These are phyloP conservation scores for Phytophthora multivora DNA, from an alignment of 352 stramenopile species.

Conservation along the genomic window DNA sequence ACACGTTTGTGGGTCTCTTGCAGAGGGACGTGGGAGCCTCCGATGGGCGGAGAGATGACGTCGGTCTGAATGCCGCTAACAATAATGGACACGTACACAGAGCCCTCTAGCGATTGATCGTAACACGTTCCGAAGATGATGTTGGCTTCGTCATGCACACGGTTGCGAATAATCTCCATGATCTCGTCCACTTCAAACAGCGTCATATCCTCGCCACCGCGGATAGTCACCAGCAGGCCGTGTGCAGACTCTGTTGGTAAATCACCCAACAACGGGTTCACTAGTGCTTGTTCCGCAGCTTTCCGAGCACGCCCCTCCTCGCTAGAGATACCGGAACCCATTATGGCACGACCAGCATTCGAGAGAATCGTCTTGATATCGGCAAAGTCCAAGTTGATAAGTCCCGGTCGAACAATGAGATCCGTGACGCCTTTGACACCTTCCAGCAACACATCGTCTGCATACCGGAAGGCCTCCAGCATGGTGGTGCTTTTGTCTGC, in stretches of 20 bases:
- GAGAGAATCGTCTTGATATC: conserved; percentile 96
- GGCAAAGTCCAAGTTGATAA: conserved; percentile 98
- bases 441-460: conserved; percentile 95
- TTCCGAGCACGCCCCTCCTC: conserved; percentile 86
- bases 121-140: conserved; percentile 92
- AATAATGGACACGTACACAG: conserved; percentile 89
- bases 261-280: conserved; percentile 94
- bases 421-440: conserved; percentile 96
- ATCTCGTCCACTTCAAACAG: conserved; percentile 92
- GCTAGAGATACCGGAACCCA: conserved; percentile 91
- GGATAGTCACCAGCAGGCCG: conserved; percentile 96
- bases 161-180: conserved; percentile 87
- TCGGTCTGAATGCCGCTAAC: conserved; percentile 89
- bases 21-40: conserved; percentile 49
- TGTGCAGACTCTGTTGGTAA: conserved; percentile 93
- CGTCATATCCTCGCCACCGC: conserved; percentile 93
- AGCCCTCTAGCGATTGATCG: conserved; percentile 79
- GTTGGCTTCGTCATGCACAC: conserved; percentile 83
- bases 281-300: conserved; percentile 93
- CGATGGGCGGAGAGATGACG: conserved; percentile 78
- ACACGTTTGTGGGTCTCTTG: conserved; percentile 37
- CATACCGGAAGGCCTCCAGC: conserved; percentile 93
- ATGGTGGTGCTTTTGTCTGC: conserved; percentile 94
- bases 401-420: conserved; percentile 94
- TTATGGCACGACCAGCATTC: conserved; percentile 94